phyloP scores from a whole-genome alignment of 495 filamentous ascomycete species.

The Aspergillus funiculosus region DNA sequence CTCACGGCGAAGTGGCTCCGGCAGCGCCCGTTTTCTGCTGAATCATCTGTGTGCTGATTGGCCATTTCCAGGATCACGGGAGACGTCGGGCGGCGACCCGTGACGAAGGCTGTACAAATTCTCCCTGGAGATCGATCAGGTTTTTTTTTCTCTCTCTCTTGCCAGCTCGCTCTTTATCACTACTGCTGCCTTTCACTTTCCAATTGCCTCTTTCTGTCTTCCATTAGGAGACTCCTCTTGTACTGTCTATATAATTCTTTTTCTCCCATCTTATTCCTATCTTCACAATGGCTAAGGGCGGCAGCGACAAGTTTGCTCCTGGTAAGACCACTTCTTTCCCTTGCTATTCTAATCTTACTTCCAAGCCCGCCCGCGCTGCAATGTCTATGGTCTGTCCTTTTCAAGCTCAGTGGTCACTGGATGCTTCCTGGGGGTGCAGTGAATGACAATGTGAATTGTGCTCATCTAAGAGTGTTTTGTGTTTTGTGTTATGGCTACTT shows the following conservation, averaged over 20 bases:
- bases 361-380: not conserved
- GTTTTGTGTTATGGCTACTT: not conserved
- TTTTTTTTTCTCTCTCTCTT: slow-evolving; percentile 31
- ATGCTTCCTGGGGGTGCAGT: not conserved
- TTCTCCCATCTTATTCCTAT: slow-evolving; percentile 19
- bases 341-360: slow-evolving; percentile 8
- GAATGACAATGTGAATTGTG: slow-evolving; percentile 2
- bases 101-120: slow-evolving; percentile 32
- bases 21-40: slow-evolving; percentile 33
- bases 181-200: slow-evolving; percentile 11
- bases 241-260: slow-evolving; percentile 32
- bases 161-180: slow-evolving; percentile 18
- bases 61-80: slow-evolving; percentile 33
- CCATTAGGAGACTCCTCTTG: slow-evolving; percentile 19
- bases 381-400: too few species aligned
- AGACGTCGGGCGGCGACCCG: slow-evolving; percentile 25
- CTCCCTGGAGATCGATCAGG: slow-evolving; percentile 18
- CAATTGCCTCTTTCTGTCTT: slow-evolving; percentile 16
- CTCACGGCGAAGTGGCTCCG: slow-evolving; percentile 30
- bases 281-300: slow-evolving; percentile 42
- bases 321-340: slow-evolving; percentile 32
- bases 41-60: slow-evolving; percentile 41
- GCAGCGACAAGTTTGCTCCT: slow-evolving; percentile 38
- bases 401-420: slow-evolving; percentile 1
- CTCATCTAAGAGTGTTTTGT: too few species aligned